Conservation (phyloP, 805 yeast species). For the Saturnispora ahearnii region DNA sequence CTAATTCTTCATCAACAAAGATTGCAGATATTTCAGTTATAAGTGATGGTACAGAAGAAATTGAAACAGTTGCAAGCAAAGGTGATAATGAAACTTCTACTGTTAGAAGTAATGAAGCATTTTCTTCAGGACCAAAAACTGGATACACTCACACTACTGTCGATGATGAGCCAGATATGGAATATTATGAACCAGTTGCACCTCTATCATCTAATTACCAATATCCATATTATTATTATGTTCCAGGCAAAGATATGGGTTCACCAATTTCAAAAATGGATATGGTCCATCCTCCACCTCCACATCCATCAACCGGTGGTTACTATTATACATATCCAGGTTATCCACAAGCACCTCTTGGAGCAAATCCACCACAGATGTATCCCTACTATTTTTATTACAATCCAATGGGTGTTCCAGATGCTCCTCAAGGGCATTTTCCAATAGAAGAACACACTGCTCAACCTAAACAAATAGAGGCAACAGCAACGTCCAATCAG, state of each 20-base stretch:
- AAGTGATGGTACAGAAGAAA: conserved; percentile 8
- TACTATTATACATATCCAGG: conserved; percentile 25
- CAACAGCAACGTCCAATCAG: not conserved
- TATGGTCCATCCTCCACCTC: conserved; percentile 12
- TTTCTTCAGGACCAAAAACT: conserved; percentile 25
- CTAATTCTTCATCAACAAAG: not conserved
- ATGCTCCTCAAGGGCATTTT: not conserved
- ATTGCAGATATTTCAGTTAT: not conserved
- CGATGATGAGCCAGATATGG: conserved; percentile 19
- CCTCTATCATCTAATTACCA: conserved; percentile 13
- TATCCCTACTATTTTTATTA: conserved; percentile 28
- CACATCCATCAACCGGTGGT: conserved; percentile 18
- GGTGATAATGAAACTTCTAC: conserved; percentile 18
- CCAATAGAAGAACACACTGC: not conserved
- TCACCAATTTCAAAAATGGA: conserved; percentile 6
- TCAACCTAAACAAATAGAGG: not conserved
- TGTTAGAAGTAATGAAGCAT: conserved; percentile 20
- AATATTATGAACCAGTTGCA: not conserved
- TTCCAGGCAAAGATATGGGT: conserved; percentile 22
- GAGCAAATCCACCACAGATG: conserved; percentile 17
- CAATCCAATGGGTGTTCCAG: conserved; percentile 16
- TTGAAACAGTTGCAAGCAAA: conserved; percentile 11
- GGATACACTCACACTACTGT: conserved; percentile 23
- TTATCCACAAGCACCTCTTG: conserved; percentile 14
- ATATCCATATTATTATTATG: conserved; percentile 23